phyloP scores from a whole-genome alignment of 1,284 basidiomycete genomes.

The Ustilago tritici region DNA sequence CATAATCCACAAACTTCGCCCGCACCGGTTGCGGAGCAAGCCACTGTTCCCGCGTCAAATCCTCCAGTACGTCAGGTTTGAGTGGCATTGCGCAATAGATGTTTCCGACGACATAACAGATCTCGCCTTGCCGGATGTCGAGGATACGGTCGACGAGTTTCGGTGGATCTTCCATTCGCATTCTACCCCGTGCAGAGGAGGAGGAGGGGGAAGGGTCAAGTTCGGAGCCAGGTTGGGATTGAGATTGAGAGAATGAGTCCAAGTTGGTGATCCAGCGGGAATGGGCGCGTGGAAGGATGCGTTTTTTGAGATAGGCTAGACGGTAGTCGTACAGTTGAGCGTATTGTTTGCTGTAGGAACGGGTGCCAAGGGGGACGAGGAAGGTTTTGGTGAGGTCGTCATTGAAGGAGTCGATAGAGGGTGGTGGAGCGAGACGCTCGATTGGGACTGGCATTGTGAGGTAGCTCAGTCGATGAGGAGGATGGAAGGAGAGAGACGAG shows the following conservation, averaged over 20 bases:
- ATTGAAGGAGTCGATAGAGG: background rate
- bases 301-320: slow-evolving; percentile 63
- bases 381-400: slow-evolving; percentile 51
- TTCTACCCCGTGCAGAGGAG: slow-evolving; percentile 13
- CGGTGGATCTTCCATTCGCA: slow-evolving; percentile 68
- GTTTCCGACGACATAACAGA: slow-evolving; percentile 93
- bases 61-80: slow-evolving; percentile 96
- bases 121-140: slow-evolving; percentile 83
- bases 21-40: slow-evolving; percentile 80
- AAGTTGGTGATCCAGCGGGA: slow-evolving; percentile 51
- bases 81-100: slow-evolving; percentile 98
- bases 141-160: slow-evolving; percentile 84
- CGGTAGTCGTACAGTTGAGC: slow-evolving; percentile 68
- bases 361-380: slow-evolving; percentile 54
- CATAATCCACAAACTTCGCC: slow-evolving; percentile 73
- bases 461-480: background rate
- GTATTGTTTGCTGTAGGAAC: slow-evolving; percentile 63
- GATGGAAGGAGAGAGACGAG: background rate
- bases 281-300: slow-evolving; percentile 54
- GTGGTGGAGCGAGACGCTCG: slow-evolving; percentile 16
- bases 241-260: slow-evolving; percentile 27
- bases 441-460: slow-evolving; percentile 31
- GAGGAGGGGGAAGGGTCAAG: slow-evolving; percentile 19
- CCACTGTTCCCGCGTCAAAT: slow-evolving; percentile 92
- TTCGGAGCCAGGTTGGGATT: slow-evolving; percentile 32